phyloP scores from a whole-genome alignment of 2,329 filamentous ascomycete species.

The Aspergillus japonicus region DNA sequence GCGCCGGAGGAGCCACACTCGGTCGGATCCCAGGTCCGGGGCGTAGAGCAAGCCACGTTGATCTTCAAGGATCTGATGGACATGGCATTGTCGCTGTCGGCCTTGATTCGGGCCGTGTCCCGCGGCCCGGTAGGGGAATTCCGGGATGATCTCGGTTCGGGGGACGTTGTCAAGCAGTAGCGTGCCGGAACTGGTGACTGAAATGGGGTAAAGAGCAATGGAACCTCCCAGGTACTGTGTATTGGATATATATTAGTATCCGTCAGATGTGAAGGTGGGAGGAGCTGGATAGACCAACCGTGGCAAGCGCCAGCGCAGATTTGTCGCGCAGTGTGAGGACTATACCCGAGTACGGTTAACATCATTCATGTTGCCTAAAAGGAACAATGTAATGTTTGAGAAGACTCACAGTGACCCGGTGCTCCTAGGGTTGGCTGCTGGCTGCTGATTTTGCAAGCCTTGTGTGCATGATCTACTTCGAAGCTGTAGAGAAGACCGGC shows the following conservation, averaged over 20 bases:
- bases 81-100: constrained; percentile 4
- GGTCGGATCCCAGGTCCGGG: not conserved
- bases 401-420: not conserved
- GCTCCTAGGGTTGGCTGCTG: constrained; percentile 1
- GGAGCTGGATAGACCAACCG: not conserved
- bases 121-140: not conserved
- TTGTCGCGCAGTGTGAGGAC: not conserved
- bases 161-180: not conserved
- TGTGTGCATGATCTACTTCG: not conserved
- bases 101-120: not conserved
- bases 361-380: too few relatives aligned
- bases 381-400: too few relatives aligned
- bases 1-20: not conserved
- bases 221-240: not conserved
- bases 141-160: not conserved
- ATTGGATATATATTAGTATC: not conserved
- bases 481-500: not conserved
- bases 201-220: constrained; percentile 2
- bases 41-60: not conserved
- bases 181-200: not conserved
- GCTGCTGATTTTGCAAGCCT: not conserved
- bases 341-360: not conserved
- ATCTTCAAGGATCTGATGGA: constrained; percentile 3
- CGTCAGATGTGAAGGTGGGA: too few relatives aligned
- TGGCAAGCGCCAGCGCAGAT: not conserved